Evolutionary conservation across 2,329 filamentous ascomycete species (phyloP), one percentile per base, ranked within the genome.

Genomic region (Eutypa lata): DNA sequence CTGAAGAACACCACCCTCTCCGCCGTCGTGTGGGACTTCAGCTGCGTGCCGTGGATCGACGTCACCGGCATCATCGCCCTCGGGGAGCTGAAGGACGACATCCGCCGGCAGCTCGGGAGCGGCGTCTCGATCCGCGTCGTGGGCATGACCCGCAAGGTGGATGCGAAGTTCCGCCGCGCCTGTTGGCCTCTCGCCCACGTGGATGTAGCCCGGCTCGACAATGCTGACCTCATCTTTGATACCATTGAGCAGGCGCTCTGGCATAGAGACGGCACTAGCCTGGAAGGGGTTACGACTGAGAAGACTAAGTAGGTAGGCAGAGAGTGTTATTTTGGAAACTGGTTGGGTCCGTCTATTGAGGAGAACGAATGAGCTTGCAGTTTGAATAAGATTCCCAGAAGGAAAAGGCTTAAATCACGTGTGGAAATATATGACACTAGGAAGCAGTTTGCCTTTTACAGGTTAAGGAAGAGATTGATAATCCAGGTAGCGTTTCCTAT

Each of bases 21-120:
- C 3, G 57, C 68, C 16, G 62, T 66, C 18, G 61, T 69, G 7
- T 65, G 57, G 53, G 67, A 69, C 49, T 61, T 69, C 49, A 51
- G 56, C 8, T 54, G 52, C 52, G 65, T 66, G 35, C 60, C 64
- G 2, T 69, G 66, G 53, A 52, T 68, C 33, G 67, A 69, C 43
- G 58, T 61, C 4, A 68, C 67, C 2, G 67, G 64, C 3, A 38
- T 69, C 22, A 65, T 64, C 2, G 66, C 64, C 1, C 61, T 69
- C 2, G 61, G 57, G 3, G 66, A 68, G 57, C 57, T 69, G 8
- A 65, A 65, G 52, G 66, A 67, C 35, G 67, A 69, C 35, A 53
- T 68, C 5, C 62, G 60, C 8, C 55, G 65, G 0, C 60, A 66
- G 55, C 58, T 66, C 2, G 66, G 64, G 1, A 43, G 49, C 7